Percentiles rank a stretch among this genome's conserved stretches.
These are phyloP conservation scores for Ophiostoma angusticollis DNA, from an alignment of 2,329 filamentous ascomycete species.

Conservation along the genomic window DNA sequence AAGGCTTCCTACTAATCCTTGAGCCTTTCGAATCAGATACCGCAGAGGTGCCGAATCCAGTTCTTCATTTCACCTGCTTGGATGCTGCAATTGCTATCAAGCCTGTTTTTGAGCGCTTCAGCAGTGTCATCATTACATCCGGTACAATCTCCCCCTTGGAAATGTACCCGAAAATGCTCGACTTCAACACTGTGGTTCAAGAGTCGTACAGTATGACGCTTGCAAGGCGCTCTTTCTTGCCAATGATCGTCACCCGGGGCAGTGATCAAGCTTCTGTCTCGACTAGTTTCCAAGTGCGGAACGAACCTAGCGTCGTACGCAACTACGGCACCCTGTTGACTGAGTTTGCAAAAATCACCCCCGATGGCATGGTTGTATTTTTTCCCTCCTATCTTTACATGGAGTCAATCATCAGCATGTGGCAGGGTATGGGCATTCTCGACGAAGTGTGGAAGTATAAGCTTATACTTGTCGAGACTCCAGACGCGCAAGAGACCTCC, in stretches of 20 bases:
- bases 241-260: slow-evolving; percentile 92
- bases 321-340: slow-evolving; percentile 91
- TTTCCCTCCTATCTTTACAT: slow-evolving; percentile 98
- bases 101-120: slow-evolving; percentile 93
- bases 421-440: slow-evolving; percentile 96
- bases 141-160: slow-evolving; percentile 93
- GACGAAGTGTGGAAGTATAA: slow-evolving; percentile 99
- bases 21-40: slow-evolving; percentile 94
- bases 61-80: slow-evolving; percentile 93
- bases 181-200: slow-evolving; percentile 82
- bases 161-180: slow-evolving; percentile 98
- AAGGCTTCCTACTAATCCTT: slow-evolving; percentile 89
- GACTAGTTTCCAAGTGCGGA: slow-evolving; percentile 87
- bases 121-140: slow-evolving; percentile 95
- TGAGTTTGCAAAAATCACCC: slow-evolving; percentile 91
- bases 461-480: slow-evolving; percentile 92
- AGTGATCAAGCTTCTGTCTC: slow-evolving; percentile 90
- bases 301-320: slow-evolving; percentile 89
- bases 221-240: slow-evolving; percentile 84
- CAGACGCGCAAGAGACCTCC: slow-evolving; percentile 92
- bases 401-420: slow-evolving; percentile 98
- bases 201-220: slow-evolving; percentile 98
- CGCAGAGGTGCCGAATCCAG: slow-evolving; percentile 87
- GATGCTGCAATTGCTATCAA: slow-evolving; percentile 97
- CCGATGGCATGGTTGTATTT: slow-evolving; percentile 97